Evolutionary conservation across 352 stramenopile species (phyloP).

Genomic region (Thalassiosira hispida): DNA sequence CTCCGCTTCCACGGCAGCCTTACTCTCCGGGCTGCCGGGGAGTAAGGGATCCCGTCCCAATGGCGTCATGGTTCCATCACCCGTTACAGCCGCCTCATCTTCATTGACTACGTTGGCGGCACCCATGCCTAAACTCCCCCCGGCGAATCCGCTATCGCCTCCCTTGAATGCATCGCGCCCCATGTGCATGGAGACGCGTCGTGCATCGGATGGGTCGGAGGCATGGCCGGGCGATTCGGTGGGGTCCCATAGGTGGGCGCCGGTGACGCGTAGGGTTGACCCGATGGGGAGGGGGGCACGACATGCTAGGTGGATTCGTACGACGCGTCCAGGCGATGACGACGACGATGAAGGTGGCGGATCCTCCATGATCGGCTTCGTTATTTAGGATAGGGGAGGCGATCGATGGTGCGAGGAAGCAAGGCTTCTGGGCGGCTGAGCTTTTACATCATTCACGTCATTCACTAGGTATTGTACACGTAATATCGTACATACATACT

Average conservation of each 20-base stretch:
- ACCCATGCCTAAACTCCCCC: conserved; percentile 22
- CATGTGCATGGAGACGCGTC: not conserved
- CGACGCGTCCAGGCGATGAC: conserved; percentile 47
- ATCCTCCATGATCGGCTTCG: conserved; percentile 15
- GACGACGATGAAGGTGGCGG: not conserved
- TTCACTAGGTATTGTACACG: too few species aligned
- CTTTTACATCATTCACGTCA: too few species aligned
- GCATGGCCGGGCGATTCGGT: not conserved
- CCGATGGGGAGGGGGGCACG: conserved; percentile 73
- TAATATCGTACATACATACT: too few species aligned
- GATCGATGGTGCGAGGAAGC: too few species aligned
- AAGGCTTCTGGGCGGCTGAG: too few species aligned
- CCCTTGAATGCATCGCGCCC: conserved; percentile 10
- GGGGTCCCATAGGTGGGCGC: conserved; percentile 40
- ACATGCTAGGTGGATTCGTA: conserved; percentile 77
- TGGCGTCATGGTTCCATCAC: conserved; percentile 7
- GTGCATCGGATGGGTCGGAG: conserved; percentile 7
- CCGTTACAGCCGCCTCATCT: not conserved
- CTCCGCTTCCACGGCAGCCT: conserved; percentile 1
- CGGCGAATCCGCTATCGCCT: conserved; percentile 17
- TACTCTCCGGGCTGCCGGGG: not conserved
- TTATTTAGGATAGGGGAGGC: too few species aligned
- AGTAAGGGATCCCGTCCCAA: not conserved
- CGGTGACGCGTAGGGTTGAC: conserved; percentile 73
- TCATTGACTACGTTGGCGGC: conserved; percentile 26